phyloP scores from a whole-genome alignment of 148 eudicot genomes.

The Rhododendron molle region DNA sequence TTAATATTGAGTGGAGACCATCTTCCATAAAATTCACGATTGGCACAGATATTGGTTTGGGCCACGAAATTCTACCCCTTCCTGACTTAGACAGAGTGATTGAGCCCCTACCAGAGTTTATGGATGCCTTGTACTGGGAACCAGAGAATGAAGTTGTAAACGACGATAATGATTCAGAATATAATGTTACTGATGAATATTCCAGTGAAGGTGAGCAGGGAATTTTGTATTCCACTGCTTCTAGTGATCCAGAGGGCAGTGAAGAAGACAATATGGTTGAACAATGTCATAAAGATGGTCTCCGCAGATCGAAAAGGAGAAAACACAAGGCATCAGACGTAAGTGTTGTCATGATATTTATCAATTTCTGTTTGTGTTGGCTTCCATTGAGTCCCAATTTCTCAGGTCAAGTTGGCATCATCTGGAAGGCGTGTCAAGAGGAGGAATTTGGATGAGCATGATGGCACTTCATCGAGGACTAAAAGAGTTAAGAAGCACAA shows the following conservation, averaged over 20 bases:
- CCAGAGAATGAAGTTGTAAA: constrained; percentile 68
- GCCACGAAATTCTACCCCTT: constrained; percentile 72
- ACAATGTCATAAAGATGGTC: constrained; percentile 35
- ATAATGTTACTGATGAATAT: constrained; percentile 59
- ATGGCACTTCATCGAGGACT: constrained; percentile 44
- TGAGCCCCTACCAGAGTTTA: constrained; percentile 69
- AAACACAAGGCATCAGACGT: constrained; percentile 46
- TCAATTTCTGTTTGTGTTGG: constrained; percentile 9
- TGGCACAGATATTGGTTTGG: constrained; percentile 74
- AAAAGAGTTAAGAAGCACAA: constrained; percentile 38
- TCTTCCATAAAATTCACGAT: constrained; percentile 57
- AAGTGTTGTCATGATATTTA: constrained; percentile 18
- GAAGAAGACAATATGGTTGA: constrained; percentile 44
- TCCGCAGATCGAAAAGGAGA: constrained; percentile 76
- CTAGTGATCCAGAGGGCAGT: constrained; percentile 61
- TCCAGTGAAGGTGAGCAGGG: constrained; percentile 61
- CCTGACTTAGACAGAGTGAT: constrained; percentile 69
- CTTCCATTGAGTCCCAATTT: constrained; percentile 16
- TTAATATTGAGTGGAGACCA: constrained; percentile 89
- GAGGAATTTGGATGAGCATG: constrained; percentile 50
- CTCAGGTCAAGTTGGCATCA: constrained; percentile 53
- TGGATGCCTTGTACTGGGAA: constrained; percentile 75
- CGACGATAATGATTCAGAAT: constrained; percentile 88
- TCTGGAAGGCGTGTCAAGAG: constrained; percentile 67
- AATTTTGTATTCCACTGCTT: constrained; percentile 46